These are phyloP conservation scores for Pezicula radicicola DNA, from an alignment of 2,329 filamentous ascomycete genomes.

Conservation along the genomic window DNA sequence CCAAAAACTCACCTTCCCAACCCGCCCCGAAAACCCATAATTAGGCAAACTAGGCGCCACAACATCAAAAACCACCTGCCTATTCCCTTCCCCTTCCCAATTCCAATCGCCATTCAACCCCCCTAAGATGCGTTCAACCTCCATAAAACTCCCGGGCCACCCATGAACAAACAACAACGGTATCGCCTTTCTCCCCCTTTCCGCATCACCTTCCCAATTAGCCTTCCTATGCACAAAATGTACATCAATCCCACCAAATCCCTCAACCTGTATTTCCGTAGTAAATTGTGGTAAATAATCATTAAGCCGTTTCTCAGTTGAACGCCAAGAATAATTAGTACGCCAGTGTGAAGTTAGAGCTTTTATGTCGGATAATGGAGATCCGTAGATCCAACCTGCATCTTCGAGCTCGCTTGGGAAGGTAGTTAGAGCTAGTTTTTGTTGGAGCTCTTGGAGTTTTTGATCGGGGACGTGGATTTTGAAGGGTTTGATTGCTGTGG, in stretches of 20 bases:
- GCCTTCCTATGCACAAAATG: conserved; percentile 42
- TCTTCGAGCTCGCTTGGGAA: too few species aligned
- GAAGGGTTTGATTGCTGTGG: too few species aligned
- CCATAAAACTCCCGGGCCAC: conserved; percentile 38
- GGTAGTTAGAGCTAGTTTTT: too few species aligned
- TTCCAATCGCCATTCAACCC: conserved; percentile 19
- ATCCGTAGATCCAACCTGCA: too few species aligned
- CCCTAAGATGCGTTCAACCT: conserved; percentile 29
- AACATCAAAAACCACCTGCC: conserved; percentile 37
- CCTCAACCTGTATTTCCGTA: conserved; percentile 43
- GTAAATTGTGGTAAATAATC: conserved; percentile 10
- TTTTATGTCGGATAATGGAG: neutral
- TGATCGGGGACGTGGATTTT: too few species aligned
- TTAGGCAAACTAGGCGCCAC: conserved; percentile 41
- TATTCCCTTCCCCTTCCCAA: conserved; percentile 5
- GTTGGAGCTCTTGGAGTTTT: too few species aligned
- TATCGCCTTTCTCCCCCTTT: conserved; percentile 19
- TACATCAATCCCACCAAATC: conserved; percentile 54
- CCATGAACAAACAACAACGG: conserved; percentile 37
- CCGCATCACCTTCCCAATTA: too few species aligned
- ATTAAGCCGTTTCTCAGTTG: too few species aligned
- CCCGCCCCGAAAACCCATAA: conserved; percentile 35
- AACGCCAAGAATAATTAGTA: too few species aligned
- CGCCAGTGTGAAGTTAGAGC: neutral
- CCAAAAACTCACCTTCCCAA: too few species aligned